Evolutionary conservation across 2,329 filamentous ascomycete species (phyloP).

Genomic region (Zymoseptoria pseudotritici): DNA sequence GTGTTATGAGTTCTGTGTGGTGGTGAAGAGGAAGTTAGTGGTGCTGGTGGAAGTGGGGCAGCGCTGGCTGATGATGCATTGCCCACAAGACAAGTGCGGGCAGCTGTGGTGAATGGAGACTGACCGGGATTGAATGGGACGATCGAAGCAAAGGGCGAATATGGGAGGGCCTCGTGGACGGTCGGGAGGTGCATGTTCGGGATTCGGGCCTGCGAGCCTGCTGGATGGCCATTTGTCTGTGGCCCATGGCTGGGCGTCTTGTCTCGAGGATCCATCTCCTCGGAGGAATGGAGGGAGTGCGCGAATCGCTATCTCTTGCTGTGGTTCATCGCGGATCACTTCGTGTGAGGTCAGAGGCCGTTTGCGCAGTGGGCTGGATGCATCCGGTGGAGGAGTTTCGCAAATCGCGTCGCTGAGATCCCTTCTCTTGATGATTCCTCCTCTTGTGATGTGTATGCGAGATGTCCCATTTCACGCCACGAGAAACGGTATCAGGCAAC

Average conservation of each 20-base stretch:
- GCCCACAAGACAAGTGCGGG: constrained; percentile 2
- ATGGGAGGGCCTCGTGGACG: constrained; percentile 71
- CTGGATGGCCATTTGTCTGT: constrained; percentile 10
- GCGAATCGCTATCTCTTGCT: not conserved
- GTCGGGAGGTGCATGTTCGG: constrained; percentile 33
- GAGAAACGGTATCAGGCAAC: not conserved
- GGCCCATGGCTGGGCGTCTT: constrained; percentile 5
- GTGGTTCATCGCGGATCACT: not conserved
- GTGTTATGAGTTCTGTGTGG: constrained; percentile 38
- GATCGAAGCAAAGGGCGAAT: constrained; percentile 72
- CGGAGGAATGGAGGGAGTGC: not conserved
- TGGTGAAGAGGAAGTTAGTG: constrained; percentile 5
- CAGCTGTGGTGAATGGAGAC: constrained; percentile 18
- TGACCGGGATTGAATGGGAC: constrained; percentile 69
- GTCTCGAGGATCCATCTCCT: constrained; percentile 10
- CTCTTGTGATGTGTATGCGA: not conserved
- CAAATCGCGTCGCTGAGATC: not conserved
- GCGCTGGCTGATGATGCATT: not conserved
- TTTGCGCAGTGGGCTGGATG: constrained; percentile 2
- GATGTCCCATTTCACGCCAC: not conserved
- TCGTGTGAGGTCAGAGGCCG: not conserved
- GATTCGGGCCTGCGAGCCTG: constrained; percentile 3
- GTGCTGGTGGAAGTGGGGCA: not conserved
- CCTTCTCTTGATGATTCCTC: not conserved
- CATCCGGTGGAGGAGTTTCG: constrained; percentile 1